These are phyloP conservation scores for Fusarium papillatum DNA, from an alignment of 2,329 filamentous ascomycete species.

Conservation along the genomic window DNA sequence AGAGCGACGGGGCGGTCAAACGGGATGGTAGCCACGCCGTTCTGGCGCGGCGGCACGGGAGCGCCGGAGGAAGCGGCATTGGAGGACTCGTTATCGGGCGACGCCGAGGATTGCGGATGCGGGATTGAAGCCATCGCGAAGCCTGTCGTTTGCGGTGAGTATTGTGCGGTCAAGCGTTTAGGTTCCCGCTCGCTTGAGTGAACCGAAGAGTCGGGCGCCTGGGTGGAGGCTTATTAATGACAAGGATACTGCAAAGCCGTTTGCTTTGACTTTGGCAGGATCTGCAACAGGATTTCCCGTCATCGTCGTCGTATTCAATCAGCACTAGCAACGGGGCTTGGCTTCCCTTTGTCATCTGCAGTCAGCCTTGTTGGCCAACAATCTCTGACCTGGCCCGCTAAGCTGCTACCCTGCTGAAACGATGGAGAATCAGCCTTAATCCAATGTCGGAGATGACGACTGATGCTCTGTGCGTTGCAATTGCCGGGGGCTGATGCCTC, in stretches of 20 bases:
- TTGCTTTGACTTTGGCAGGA: background rate
- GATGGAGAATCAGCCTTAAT: background rate
- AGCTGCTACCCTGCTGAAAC: background rate
- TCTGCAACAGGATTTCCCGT: background rate
- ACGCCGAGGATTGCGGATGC: constrained; percentile 24
- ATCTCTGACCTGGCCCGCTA: background rate
- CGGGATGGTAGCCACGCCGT: constrained; percentile 25
- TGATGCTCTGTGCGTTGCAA: background rate
- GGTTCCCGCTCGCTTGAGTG: background rate
- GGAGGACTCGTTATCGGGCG: constrained; percentile 2
- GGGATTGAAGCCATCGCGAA: constrained; percentile 27
- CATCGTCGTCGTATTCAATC: background rate
- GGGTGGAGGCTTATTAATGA: background rate
- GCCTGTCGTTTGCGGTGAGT: background rate
- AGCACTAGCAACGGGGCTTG: background rate
- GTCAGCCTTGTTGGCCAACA: background rate
- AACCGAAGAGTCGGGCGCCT: background rate
- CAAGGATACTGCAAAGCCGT: background rate
- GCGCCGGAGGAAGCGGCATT: constrained; percentile 15
- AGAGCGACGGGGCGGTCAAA: constrained; percentile 34
- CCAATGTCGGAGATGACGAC: background rate
- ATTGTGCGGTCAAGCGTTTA: background rate
- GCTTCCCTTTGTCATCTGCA: background rate
- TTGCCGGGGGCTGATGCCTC: background rate
- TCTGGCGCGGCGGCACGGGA: constrained; percentile 16